Base-by-base conservation (phyloP, 176 grass and related monocot species). In the Bonia amplexicaulis region DNA sequence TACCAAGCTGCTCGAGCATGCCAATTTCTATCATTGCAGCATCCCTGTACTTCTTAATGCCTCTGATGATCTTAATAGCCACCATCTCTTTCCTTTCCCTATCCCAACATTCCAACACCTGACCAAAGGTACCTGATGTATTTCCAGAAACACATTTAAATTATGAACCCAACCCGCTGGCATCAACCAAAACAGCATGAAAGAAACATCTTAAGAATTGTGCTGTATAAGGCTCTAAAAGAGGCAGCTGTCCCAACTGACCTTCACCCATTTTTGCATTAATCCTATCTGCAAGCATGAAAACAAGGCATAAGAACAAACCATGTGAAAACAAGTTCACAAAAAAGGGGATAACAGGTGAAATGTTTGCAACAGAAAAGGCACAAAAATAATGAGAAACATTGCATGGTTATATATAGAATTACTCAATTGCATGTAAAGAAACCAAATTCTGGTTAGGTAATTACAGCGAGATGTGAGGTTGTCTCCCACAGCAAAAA, bases 191-290 rank as follows among this genome's bases (percentile, higher is more conserved):
- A 69, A 5, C 41, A 64, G 41, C 52, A 41, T 70, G 41, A 41
- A 66, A 37, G 60, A 29, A 74, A 27, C 16, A 6, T 41, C 47
- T 49, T 29, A 60, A 52, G 73, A 57, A 44, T 25, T 58, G 46
- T 29, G 0, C 13, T 14, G 58, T 66, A 55, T 78, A 83, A 10
- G 15, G 62, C 66, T 65, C 27, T 52, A 79, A 35, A 58, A 25
- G 5, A 74, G 9, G 48, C 41, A 7, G 31, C 75, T 48, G 35
- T 66, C 80, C 31, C 27, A 39, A 87, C 92, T 80, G 80, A 95
- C 95, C 95, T 97, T 97, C 96, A 10, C 96, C 96, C 96, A 98
- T 95, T 90, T 93, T 98, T 45, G 89, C 81, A 63, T 92, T 86
- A 44, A 95, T 98, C 79, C 85, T 95, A 81, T 97, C 95, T 97